Conservation (phyloP, 1,139 yeast genomes). For the Schwanniomyces etchellsii region DNA sequence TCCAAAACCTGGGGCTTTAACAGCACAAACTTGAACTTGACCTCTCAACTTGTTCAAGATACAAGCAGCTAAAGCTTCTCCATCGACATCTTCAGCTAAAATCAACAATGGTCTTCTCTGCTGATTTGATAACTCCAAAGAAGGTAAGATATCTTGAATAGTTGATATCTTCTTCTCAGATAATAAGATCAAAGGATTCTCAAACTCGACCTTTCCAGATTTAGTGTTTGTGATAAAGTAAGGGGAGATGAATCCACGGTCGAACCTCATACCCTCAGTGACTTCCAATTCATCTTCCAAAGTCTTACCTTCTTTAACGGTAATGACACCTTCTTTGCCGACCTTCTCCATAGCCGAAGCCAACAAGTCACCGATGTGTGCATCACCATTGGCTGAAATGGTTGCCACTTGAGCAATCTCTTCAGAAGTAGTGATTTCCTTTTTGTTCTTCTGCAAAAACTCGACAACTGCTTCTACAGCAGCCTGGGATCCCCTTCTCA, state of each 20-base stretch:
- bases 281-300: conserved; percentile 95
- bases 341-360: conserved; percentile 99
- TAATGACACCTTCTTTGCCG: conserved; percentile 98
- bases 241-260: conserved; percentile 97
- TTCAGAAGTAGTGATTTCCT: conserved; percentile 93
- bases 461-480: conserved; percentile 96
- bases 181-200: conserved; percentile 84
- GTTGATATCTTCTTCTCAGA: conserved; percentile 94
- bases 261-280: conserved; percentile 99
- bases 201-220: conserved; percentile 95
- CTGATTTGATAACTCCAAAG: conserved; percentile 92
- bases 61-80: conserved; percentile 99
- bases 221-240: conserved; percentile 96
- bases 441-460: conserved; percentile 84
- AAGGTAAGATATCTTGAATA: conserved; percentile 89
- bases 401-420: conserved; percentile 99
- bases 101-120: conserved; percentile 92
- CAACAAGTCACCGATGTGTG: conserved; percentile 87
- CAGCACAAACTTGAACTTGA: conserved; percentile 97
- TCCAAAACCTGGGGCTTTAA: conserved; percentile 99
- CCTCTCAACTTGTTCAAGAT: conserved; percentile 97
- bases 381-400: conserved; percentile 95
- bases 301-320: conserved; percentile 95
- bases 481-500: conserved; percentile 97
- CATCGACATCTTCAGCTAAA: conserved; percentile 96